These are phyloP conservation scores for Acidiella bohemica DNA, from an alignment of 495 filamentous ascomycete genomes.

Conservation along the genomic window DNA sequence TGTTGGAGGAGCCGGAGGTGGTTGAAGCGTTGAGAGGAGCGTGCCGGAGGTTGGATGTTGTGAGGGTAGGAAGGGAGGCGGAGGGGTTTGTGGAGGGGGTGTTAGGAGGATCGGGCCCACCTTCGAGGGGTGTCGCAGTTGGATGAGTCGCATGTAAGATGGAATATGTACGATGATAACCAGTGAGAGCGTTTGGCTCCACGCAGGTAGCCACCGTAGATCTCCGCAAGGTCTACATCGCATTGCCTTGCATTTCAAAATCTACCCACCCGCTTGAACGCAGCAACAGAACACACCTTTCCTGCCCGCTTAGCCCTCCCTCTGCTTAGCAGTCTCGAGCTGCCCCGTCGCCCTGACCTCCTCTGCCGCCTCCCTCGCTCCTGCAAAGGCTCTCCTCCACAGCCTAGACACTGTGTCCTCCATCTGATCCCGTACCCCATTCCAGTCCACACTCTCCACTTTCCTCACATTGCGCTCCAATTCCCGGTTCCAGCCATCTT, in stretches of 20 bases:
- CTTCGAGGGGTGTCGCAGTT: too few species aligned
- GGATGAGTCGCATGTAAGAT: too few species aligned
- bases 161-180: too few species aligned
- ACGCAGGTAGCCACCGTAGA: too few species aligned
- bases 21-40: constrained; percentile 38
- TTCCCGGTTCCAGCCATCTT: constrained; percentile 32
- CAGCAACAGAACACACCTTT: background rate
- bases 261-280: background rate
- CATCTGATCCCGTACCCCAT: constrained; percentile 21
- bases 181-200: too few species aligned
- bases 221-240: too few species aligned
- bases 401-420: constrained; percentile 22
- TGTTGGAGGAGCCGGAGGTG: constrained; percentile 42
- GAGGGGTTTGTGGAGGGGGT: constrained; percentile 35
- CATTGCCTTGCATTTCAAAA: too few species aligned
- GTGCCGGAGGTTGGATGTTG: constrained; percentile 38
- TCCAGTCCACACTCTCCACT: constrained; percentile 27
- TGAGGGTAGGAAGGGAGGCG: constrained; percentile 39
- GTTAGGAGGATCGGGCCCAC: too few species aligned
- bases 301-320: background rate
- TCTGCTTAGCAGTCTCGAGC: background rate
- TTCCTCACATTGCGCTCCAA: constrained; percentile 25
- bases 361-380: constrained; percentile 20
- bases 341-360: constrained; percentile 3
- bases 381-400: constrained; percentile 18